Evolutionary conservation across 768 basidiomycete genomes (phyloP).

Genomic region (Agaricus bisporus): DNA sequence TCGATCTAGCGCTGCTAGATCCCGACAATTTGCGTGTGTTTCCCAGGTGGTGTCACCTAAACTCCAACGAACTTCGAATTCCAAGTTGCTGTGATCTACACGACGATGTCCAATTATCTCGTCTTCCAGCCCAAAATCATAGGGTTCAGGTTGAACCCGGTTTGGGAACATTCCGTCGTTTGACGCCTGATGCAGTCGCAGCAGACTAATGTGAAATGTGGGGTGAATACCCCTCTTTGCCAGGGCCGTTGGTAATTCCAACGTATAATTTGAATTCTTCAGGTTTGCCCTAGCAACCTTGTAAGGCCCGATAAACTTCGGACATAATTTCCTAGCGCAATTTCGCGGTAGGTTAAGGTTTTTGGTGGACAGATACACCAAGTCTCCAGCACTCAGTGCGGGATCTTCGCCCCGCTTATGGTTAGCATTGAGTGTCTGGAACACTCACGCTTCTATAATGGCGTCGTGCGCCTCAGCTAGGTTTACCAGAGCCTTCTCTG

Average conservation of each 20-base stretch:
- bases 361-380: conserved; percentile 30
- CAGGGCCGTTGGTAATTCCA: conserved; percentile 17
- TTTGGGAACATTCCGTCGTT: conserved; percentile 31
- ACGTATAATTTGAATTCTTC: conserved; percentile 20
- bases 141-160: conserved; percentile 19
- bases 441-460: conserved; percentile 24
- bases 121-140: conserved; percentile 27
- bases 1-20: conserved; percentile 22
- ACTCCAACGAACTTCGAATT: conserved; percentile 25
- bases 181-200: conserved; percentile 21
- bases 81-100: conserved; percentile 4
- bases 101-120: conserved; percentile 24
- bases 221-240: conserved; percentile 4
- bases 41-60: conserved; percentile 29
- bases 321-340: conserved; percentile 26
- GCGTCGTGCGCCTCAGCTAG: conserved; percentile 26
- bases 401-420: conserved; percentile 13
- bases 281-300: conserved; percentile 16
- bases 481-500: conserved; percentile 16
- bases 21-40: conserved; percentile 16
- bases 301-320: conserved; percentile 34
- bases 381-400: conserved; percentile 15
- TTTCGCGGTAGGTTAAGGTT: conserved; percentile 24
- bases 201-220: conserved; percentile 27
- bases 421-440: conserved; percentile 26